Percentiles rank a stretch among this genome's conserved stretches.
These are phyloP conservation scores for Calonectria pseudoturangicola DNA, from an alignment of 2,329 filamentous ascomycete genomes.

Conservation along the genomic window DNA sequence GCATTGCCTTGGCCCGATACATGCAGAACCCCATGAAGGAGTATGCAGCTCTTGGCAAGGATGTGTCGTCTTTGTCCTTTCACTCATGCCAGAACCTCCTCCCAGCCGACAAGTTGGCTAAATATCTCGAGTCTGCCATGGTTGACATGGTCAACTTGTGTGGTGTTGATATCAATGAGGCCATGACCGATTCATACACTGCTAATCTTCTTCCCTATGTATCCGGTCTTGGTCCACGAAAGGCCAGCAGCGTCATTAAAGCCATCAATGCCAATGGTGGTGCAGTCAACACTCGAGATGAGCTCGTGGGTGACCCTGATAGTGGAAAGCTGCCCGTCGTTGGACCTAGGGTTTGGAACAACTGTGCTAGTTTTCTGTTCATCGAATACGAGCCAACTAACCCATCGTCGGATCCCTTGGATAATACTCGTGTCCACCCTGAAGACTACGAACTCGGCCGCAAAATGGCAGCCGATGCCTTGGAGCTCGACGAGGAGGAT, in stretches of 20 bases:
- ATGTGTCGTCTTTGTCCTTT: conserved; percentile 90
- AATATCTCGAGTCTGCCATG: conserved; percentile 94
- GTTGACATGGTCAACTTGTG: conserved; percentile 99
- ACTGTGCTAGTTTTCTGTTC: conserved; percentile 96
- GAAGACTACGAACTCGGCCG: conserved; percentile 98
- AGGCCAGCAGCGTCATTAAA: conserved; percentile 83
- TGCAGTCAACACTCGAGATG: conserved; percentile 86
- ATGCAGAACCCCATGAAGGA: conserved; percentile 97
- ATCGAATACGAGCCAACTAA: conserved; percentile 91
- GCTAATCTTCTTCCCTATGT: conserved; percentile 94
- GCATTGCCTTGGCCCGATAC: conserved; percentile 91
- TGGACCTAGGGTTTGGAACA: conserved; percentile 94
- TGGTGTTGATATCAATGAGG: conserved; percentile 96
- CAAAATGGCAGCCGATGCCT: conserved; percentile 98
- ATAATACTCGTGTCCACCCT: conserved; percentile 97
- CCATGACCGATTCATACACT: conserved; percentile 85
- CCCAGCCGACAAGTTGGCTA: conserved; percentile 89
- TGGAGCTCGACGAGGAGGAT: conserved; percentile 98
- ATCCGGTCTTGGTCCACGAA: conserved; percentile 92
- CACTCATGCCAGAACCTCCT: conserved; percentile 93
- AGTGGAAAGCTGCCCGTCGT: conserved; percentile 86
- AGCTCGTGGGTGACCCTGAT: conserved; percentile 91
- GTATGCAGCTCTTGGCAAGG: conserved; percentile 93
- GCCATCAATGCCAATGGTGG: conserved; percentile 95
- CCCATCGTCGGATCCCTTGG: conserved; percentile 89